These are phyloP conservation scores for Novymonas esmeraldas DNA, from an alignment of 208 protist species.

Conservation along the genomic window DNA sequence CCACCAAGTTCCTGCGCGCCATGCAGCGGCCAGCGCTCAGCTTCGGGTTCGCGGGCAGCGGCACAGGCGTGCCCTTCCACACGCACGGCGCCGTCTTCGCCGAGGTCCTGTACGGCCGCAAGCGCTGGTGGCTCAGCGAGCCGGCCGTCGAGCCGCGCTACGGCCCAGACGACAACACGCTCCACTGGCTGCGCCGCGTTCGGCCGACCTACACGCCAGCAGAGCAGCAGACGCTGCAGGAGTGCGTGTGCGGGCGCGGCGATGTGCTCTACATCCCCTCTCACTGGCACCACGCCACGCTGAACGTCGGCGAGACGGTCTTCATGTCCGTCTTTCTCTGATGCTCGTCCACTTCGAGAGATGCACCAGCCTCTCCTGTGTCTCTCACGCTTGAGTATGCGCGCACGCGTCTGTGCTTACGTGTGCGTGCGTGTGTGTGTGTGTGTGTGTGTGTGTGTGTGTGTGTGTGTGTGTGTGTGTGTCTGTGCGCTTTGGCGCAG, in stretches of 20 bases:
- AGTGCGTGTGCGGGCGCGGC: constrained; percentile 41
- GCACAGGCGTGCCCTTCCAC: constrained; percentile 56
- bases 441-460: too few relatives aligned
- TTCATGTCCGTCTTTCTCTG: constrained; percentile 59
- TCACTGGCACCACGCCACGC: constrained; percentile 53
- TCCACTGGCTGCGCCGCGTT: constrained; percentile 29
- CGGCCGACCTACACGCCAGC: constrained; percentile 19
- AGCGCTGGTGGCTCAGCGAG: constrained; percentile 43
- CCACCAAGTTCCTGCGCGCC: constrained; percentile 19
- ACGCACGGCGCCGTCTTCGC: constrained; percentile 53
- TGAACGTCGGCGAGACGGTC: constrained; percentile 57
- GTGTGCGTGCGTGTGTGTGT: too few relatives aligned
- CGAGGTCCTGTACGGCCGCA: constrained; percentile 45
- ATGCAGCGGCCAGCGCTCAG: constrained; percentile 29
- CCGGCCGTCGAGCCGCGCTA: constrained; percentile 25
- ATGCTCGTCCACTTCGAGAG: too few relatives aligned
- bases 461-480: too few relatives aligned
- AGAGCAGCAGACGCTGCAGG: constrained; percentile 10
- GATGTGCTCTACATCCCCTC: constrained; percentile 53
- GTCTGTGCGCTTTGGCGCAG: too few relatives aligned
- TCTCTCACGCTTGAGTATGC: too few relatives aligned
- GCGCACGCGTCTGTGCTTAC: too few relatives aligned
- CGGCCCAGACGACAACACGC: constrained; percentile 37
- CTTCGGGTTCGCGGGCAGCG: constrained; percentile 49
- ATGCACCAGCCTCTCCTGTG: too few relatives aligned